Conservation (phyloP, 2,329 filamentous ascomycete species). For the Sphaerulina vaccinii region DNA sequence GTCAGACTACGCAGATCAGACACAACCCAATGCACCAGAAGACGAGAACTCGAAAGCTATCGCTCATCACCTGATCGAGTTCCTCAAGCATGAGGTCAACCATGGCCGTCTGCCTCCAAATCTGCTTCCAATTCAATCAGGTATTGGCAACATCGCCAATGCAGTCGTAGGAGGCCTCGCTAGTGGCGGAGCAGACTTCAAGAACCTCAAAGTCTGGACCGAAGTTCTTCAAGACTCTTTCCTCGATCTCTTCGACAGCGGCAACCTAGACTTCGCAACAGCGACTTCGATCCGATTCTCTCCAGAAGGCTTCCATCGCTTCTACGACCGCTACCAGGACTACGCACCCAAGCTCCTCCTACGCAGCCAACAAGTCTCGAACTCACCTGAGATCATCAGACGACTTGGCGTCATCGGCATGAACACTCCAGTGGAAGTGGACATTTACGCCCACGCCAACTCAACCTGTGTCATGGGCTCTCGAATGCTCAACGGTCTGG, state of each 20-base stretch:
- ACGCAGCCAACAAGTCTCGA: constrained; percentile 83
- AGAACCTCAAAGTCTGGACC: constrained; percentile 88
- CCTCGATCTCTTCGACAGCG: constrained; percentile 87
- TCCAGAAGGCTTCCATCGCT: constrained; percentile 84
- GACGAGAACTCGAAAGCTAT: constrained; percentile 73
- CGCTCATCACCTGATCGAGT: constrained; percentile 77
- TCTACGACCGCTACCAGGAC: constrained; percentile 79
- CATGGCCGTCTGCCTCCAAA: constrained; percentile 74
- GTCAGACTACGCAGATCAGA: constrained; percentile 77
- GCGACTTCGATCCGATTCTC: constrained; percentile 89
- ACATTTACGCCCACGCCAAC: constrained; percentile 94
- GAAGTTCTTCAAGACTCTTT: constrained; percentile 92
- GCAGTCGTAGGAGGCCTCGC: constrained; percentile 82
- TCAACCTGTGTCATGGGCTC: constrained; percentile 84
- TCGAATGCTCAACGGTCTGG: constrained; percentile 83
- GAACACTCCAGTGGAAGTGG: constrained; percentile 92
- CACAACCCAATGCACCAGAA: constrained; percentile 71
- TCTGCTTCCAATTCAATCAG: constrained; percentile 78
- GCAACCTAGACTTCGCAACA: constrained; percentile 83
- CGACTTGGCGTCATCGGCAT: constrained; percentile 85
- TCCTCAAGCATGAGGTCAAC: constrained; percentile 79
- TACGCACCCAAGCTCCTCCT: constrained; percentile 82
- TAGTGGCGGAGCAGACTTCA: constrained; percentile 71
- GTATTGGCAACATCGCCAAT: constrained; percentile 92
- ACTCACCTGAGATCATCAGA: constrained; percentile 86